phyloP scores from a whole-genome alignment of 208 protist species.

The Trypanosoma brucei region DNA sequence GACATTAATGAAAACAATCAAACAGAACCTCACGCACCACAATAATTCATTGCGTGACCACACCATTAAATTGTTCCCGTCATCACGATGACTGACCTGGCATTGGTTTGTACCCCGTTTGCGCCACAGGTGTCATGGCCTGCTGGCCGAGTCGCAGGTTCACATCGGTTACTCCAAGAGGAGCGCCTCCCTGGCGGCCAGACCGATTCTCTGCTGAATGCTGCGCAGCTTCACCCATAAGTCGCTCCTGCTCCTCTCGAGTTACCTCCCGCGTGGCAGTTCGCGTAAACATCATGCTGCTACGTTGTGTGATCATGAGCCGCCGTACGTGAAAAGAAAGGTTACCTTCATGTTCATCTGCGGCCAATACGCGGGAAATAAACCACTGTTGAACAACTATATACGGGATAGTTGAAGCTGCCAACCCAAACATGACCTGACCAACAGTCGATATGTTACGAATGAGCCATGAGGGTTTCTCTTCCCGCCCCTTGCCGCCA shows the following conservation, averaged over 20 bases:
- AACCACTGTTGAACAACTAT: constrained; percentile 80
- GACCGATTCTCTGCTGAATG: constrained; percentile 69
- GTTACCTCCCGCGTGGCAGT: constrained; percentile 84
- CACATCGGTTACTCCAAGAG: constrained; percentile 52
- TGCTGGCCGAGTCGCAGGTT: constrained; percentile 70
- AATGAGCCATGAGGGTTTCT: constrained; percentile 18
- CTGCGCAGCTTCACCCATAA: constrained; percentile 54
- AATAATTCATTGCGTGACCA: too few relatives aligned
- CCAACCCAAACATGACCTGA: constrained; percentile 46
- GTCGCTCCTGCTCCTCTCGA: constrained; percentile 70
- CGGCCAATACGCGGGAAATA: constrained; percentile 53
- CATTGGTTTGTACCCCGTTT: constrained; percentile 79
- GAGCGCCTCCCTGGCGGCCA: constrained; percentile 51
- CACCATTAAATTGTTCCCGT: neutral
- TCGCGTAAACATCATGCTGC: constrained; percentile 80
- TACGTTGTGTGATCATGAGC: constrained; percentile 74
- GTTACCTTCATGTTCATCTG: constrained; percentile 63
- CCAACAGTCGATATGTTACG: constrained; percentile 46
- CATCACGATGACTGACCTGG: constrained; percentile 21
- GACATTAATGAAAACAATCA: neutral
- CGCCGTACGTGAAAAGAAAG: constrained; percentile 71
- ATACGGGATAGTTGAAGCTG: constrained; percentile 62
- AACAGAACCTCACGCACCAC: too few relatives aligned
- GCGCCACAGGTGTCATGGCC: constrained; percentile 69
- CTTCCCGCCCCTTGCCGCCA: constrained; percentile 12